Evolutionary conservation across 2,329 filamentous ascomycete species (phyloP), one percentile per base, ranked within the genome.

Genomic region (Coniochaeta hoffmannii): DNA sequence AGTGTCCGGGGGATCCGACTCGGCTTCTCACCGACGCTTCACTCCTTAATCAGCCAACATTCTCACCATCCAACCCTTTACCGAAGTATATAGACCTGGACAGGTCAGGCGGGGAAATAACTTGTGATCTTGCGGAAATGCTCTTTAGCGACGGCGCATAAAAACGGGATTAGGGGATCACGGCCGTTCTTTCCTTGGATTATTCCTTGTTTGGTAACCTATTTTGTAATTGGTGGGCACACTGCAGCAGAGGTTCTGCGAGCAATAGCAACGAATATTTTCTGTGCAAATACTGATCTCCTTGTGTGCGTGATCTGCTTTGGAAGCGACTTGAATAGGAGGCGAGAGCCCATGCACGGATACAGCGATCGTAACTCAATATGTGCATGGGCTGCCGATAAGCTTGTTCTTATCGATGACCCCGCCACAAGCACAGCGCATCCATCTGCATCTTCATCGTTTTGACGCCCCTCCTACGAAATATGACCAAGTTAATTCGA

Each of bases 91-190:
- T 46, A 46, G 41, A 46, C 41, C 41, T 46, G 22, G 22, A 28
- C 19, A 28, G 22, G 41, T 46, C 41, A 28, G 41, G 41, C 22
- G 41, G 41, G n/a, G n/a, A n/a, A n/a, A 46, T 22, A 46, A 32
- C 7, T 11, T 28, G 41, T 46, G 6, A 46, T 22, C 26, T 19
- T 46, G 24, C 19, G 17, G 26, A 30, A 52, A 38, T 53, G 50
- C 22, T 53, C 38, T 58, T 57, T 53, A 63, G 59, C 60, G 59
- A 57, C 17, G 61, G 61, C 61, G 60, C 55, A 60, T 41, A 60
- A 63, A 62, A 62, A 50, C 22, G 35, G n/a, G 30, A 38, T 34
- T 31, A 12, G 24, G 44, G 12, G 19, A 32, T 19, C n/a, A 24
- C 41, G 41, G 41, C 41, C 24, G 41, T 46, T 34, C 12, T 44